A percentile compares a stretch with the other conserved stretches of the same genome.
phyloP scores from a whole-genome alignment of 1,139 yeast genomes.

The Scheffersomyces lignicola region DNA sequence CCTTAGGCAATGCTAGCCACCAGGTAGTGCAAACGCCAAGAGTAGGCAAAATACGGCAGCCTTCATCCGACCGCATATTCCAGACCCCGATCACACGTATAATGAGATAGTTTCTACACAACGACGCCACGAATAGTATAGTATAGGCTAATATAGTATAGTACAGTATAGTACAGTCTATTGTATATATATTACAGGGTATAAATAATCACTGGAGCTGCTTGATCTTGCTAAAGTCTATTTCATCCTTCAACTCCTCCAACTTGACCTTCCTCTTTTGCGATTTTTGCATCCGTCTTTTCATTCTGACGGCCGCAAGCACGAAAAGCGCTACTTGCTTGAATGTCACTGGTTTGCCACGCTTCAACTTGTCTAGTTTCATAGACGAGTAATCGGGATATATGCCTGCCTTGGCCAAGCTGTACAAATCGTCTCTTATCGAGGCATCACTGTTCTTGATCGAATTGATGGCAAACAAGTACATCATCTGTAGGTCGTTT shows the following conservation, averaged over 20 bases:
- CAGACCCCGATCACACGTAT: conserved; percentile 46
- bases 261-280: conserved; percentile 2
- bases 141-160: not conserved
- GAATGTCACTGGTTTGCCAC: conserved; percentile 26
- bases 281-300: conserved; percentile 31
- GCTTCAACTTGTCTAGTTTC: conserved; percentile 8
- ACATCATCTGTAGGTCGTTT: conserved; percentile 54
- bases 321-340: conserved; percentile 49
- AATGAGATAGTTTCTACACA: conserved; percentile 31
- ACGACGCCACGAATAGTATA: too few species aligned
- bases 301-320: conserved; percentile 55
- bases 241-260: conserved; percentile 4
- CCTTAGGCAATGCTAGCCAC: conserved; percentile 13
- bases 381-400: conserved; percentile 39
- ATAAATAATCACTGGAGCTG: not conserved
- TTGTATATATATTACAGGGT: not conserved
- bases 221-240: not conserved
- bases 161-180: too few species aligned
- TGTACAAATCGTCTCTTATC: conserved; percentile 41
- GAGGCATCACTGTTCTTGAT: conserved; percentile 44
- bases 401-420: conserved; percentile 48
- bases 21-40: conserved; percentile 38
- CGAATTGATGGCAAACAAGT: conserved; percentile 47
- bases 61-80: conserved; percentile 39
- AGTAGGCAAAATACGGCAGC: conserved; percentile 37